Conservation (phyloP, 2,329 filamentous ascomycete species). For the Aureobasidium sp. region DNA sequence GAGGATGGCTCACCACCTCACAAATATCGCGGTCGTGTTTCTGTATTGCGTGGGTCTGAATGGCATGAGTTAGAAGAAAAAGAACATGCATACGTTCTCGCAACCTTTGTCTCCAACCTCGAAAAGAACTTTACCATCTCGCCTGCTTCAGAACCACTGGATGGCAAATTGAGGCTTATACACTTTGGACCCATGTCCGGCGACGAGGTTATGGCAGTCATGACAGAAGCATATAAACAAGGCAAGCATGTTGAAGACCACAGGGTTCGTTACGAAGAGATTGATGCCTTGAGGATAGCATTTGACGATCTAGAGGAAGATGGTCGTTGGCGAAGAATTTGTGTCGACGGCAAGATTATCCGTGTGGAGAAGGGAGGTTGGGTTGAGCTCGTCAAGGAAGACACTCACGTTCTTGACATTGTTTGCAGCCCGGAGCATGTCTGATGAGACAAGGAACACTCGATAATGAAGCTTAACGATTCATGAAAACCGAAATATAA, state of each 20-base stretch:
- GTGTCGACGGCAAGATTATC: slow-evolving; percentile 86
- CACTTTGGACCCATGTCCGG: slow-evolving; percentile 63
- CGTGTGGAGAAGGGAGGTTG: slow-evolving; percentile 61
- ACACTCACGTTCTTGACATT: slow-evolving; percentile 32
- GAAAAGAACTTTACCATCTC: slow-evolving; percentile 78
- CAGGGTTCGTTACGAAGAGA: slow-evolving; percentile 60
- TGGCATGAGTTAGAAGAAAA: slow-evolving; percentile 32
- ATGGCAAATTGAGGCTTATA: slow-evolving; percentile 62
- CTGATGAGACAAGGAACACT: too few species aligned
- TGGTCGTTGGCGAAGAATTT: slow-evolving; percentile 73
- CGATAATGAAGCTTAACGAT: too few species aligned
- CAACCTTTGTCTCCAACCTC: slow-evolving; percentile 69
- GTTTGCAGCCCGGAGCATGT: slow-evolving; percentile 15
- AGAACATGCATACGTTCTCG: slow-evolving; percentile 68
- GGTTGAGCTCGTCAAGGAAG: slow-evolving; percentile 55
- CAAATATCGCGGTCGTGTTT: slow-evolving; percentile 48
- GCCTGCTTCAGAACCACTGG: slow-evolving; percentile 60
- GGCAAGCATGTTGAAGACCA: slow-evolving; percentile 48
- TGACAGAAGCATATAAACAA: slow-evolving; percentile 54
- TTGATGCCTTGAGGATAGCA: slow-evolving; percentile 59
- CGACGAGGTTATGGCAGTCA: slow-evolving; percentile 64
- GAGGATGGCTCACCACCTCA: slow-evolving; percentile 46
- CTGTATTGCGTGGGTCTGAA: slow-evolving; percentile 27
- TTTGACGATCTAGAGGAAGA: slow-evolving; percentile 62
- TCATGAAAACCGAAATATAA: too few species aligned